Evolutionary conservation across 805 yeast genomes (phyloP).

Genomic region (Diddensiella santjacobensis): DNA sequence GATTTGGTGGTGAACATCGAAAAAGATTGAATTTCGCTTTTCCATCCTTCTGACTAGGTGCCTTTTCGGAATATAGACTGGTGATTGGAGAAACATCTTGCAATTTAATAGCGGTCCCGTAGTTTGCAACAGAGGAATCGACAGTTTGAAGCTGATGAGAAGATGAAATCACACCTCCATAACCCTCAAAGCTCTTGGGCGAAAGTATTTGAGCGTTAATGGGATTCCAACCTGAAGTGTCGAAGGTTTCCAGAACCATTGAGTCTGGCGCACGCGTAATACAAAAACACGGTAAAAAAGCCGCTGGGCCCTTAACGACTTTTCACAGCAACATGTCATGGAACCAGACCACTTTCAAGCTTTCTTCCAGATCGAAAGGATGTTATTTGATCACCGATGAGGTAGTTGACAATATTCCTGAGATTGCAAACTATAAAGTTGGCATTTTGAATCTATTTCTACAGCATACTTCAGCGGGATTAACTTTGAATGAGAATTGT

Average conservation of each 20-base stretch:
- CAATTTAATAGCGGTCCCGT: constrained; percentile 87
- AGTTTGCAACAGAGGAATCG: constrained; percentile 61
- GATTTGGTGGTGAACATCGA: constrained; percentile 73
- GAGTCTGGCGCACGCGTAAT: too few species aligned
- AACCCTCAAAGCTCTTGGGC: constrained; percentile 60
- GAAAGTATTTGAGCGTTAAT: constrained; percentile 60
- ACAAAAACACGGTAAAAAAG: too few species aligned
- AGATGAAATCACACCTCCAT: constrained; percentile 77
- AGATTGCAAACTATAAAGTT: constrained; percentile 52
- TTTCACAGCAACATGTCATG: constrained; percentile 42
- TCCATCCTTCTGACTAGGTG: constrained; percentile 47
- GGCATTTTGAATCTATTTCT: constrained; percentile 66
- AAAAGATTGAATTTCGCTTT: constrained; percentile 79
- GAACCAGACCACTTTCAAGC: constrained; percentile 55
- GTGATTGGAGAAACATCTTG: constrained; percentile 66
- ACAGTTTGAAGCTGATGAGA: constrained; percentile 58
- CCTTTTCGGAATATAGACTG: constrained; percentile 43
- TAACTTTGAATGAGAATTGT: constrained; percentile 74
- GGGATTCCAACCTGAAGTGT: too few species aligned
- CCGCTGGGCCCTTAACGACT: too few species aligned
- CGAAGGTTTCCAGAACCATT: too few species aligned
- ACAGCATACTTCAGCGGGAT: constrained; percentile 77
- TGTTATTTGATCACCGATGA: constrained; percentile 71
- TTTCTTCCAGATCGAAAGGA: constrained; percentile 60
- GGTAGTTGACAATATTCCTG: constrained; percentile 52